Conservation (phyloP, 2,329 filamentous ascomycete species). For the Phialemoniopsis sp. region DNA sequence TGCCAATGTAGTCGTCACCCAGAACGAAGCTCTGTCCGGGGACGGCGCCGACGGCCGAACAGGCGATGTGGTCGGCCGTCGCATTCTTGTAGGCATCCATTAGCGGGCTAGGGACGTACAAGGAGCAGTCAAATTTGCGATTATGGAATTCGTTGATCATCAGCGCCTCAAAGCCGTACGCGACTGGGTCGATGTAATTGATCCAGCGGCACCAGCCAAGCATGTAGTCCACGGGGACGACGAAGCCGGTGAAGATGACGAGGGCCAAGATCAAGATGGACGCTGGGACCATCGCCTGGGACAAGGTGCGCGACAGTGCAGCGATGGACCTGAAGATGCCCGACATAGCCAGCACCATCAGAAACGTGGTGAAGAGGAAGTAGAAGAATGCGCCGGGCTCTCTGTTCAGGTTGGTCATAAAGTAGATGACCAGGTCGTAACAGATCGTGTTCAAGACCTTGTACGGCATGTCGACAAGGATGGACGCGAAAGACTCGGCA, state of each 20-base stretch:
- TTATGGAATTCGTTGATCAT: conserved; percentile 58
- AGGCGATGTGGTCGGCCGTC: conserved; percentile 13
- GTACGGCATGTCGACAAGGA: conserved; percentile 39
- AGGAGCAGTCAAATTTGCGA: conserved; percentile 40
- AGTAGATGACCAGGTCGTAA: conserved; percentile 42
- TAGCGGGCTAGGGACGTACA: conserved; percentile 14
- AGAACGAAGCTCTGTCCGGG: conserved; percentile 34
- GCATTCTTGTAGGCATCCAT: conserved; percentile 6
- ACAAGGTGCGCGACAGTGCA: conserved; percentile 50
- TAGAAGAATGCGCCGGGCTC: conserved; percentile 42
- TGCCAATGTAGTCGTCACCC: conserved; percentile 40
- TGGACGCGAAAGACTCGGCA: conserved; percentile 19
- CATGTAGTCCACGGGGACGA: conserved; percentile 41
- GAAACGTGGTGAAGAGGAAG: conserved; percentile 40
- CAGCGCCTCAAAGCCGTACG: conserved; percentile 59
- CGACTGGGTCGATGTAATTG: conserved; percentile 50
- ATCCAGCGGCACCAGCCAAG: conserved; percentile 63
- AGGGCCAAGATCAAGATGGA: conserved; percentile 40
- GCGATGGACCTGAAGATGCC: conserved; percentile 49
- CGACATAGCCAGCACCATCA: conserved; percentile 58
- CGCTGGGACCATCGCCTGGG: conserved; percentile 29
- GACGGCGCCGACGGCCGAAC: conserved; percentile 35
- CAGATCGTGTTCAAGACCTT: conserved; percentile 53
- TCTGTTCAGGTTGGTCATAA: conserved; percentile 40
- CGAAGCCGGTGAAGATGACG: conserved; percentile 46